Evolutionary conservation across 768 basidiomycete genomes (phyloP).

Genomic region (Boletus huronensis): DNA sequence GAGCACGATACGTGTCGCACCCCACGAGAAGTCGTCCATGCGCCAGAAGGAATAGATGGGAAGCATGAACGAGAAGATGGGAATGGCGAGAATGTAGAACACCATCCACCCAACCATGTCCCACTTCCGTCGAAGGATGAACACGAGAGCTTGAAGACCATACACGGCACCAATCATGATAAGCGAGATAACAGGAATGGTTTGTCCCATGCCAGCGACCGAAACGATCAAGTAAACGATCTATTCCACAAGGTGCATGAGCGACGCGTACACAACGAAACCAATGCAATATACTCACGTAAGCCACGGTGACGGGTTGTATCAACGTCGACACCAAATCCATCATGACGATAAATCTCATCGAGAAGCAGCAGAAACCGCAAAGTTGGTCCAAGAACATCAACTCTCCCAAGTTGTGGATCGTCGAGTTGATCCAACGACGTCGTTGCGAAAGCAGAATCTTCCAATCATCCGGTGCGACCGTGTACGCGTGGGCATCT

Average conservation of each 20-base stretch:
- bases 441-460: conserved; percentile 93
- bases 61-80: conserved; percentile 88
- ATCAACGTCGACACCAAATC: conserved; percentile 86
- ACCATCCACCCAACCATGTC: conserved; percentile 99
- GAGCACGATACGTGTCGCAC: conserved; percentile 85
- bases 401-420: conserved; percentile 94
- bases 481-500: conserved; percentile 90
- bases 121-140: conserved; percentile 91
- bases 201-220: conserved; percentile 59
- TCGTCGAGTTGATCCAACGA: conserved; percentile 99
- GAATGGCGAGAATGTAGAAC: conserved; percentile 94
- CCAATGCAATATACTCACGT: conserved; percentile 53
- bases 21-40: conserved; percentile 99
- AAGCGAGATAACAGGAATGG: conserved; percentile 77
- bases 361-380: conserved; percentile 98
- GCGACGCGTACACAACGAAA: not conserved
- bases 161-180: conserved; percentile 94
- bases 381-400: conserved; percentile 89
- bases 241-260: conserved; percentile 36
- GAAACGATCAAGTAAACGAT: conserved; percentile 86
- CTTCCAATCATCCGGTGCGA: conserved; percentile 95
- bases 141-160: conserved; percentile 89
- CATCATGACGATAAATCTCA: conserved; percentile 98
- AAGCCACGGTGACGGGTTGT: conserved; percentile 83
- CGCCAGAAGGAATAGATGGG: conserved; percentile 96